Base-by-base conservation (phyloP, 176 grass and related monocot species). In the Triticum aestivum region DNA sequence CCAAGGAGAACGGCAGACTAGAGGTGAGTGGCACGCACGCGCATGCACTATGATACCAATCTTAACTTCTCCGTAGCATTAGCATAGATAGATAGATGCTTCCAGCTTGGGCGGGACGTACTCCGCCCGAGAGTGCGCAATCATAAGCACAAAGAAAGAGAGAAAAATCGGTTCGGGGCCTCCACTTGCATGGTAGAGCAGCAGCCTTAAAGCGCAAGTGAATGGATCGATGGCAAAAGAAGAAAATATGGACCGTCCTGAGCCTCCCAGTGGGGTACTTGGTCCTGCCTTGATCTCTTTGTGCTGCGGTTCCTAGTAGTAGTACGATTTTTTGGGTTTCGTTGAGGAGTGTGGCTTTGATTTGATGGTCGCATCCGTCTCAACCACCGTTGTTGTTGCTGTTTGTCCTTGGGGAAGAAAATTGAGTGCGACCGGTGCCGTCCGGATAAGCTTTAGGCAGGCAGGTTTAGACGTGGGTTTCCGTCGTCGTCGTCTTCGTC, bases 1-100 rank as follows among this genome's bases (percentile, higher is more conserved):
- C 80, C 10, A 41, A 82, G 35, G 87, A 94, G 14, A 94, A 94
- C 72, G 5, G 84, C 41, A 89, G 81, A 39, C 76, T 94, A 61
- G 83, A 91, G 92, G 89, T 91, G 3, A 81, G 88, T 81, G 69
- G 2, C 45, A 85, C 13, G 5, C 44, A 2, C 10, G 0, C 49
- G 6, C 51, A 15, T 15, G 17, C 44, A 8, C 52, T 0, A 85
- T 47, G 32, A 35, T 35, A 69, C 66, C 49, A 61, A 12, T 41
- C 12, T 52, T 24, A 21, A 37, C 62, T 37, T 39, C 85, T 61
- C 70, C 42, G 0, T 24, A 7, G 23, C 51, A 17, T 21, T 3
- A 74, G 52, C n/a, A 6, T 47, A 54, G 14, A 54, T 56, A 54
- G 14, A 75, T 58, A 59, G 54, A 77, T 67, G 72, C 52, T 61